Evolutionary conservation across 805 yeast species (phyloP), one percentile per base, ranked within the genome.

Genomic region (Tanozyma kutaoensis): DNA sequence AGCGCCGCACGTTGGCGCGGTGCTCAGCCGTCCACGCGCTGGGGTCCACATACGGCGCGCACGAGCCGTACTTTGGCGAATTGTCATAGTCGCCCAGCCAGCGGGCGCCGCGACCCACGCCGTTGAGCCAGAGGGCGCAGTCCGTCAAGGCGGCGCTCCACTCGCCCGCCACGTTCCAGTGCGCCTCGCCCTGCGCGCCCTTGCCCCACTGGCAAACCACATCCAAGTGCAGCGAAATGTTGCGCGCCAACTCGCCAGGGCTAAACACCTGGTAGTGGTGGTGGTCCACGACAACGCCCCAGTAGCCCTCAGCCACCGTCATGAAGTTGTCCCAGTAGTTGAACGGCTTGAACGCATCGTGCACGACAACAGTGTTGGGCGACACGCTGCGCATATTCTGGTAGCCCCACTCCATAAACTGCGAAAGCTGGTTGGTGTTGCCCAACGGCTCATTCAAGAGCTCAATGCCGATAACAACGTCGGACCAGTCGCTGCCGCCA

Each of bases 91-190:
- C 59, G 23, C 80, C 82, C 30, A 80, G 85, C 52, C 67, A 84
- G 45, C 95, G 70, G 18, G 94, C 74, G 33, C 93, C 93, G 33
- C 72, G 58, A 29, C 74, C 75, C 13, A 78, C 86, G 45, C 96
- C 95, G 43, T 86, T 86, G 25, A 86, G 57, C 93, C 93, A 78
- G 32, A 64, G 63, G 5, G 91, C 70, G 59, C 96, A 86, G 55
- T 86, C 95, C 3, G 95, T 85, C 37, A 86, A 63, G 1, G 96
- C 96, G 9, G 85, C 93, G 14, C 81, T 27, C 81, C 88, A 86
- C 58, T 85, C 95, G 34, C 95, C 96, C 24, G 72, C 66, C 18
- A 85, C 62, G 20, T 30, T 32, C 43, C 42, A 38, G 18, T 39
- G 34, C 27, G 32, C 30, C 26, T 38, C 42, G 15, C 25, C 28